Base-by-base conservation (phyloP, 1,284 basidiomycete genomes). In the Marasmius oreades region DNA sequence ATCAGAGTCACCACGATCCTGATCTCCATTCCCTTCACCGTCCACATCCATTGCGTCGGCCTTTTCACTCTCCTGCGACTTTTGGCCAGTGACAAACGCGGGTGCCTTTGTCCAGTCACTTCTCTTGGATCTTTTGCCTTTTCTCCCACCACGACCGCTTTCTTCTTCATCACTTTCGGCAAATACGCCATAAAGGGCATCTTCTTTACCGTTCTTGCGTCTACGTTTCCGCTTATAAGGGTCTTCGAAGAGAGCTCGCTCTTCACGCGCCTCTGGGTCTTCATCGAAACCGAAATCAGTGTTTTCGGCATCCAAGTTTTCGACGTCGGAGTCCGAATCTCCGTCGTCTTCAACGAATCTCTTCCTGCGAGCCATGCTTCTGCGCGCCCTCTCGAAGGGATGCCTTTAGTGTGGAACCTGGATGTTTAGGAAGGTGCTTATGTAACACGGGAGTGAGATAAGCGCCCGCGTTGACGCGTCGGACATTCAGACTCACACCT, bases 121-220 rank as follows among this genome's bases (percentile, higher is more conserved):
- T 64, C 70, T 77, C 69, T 75, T 78, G 61, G 63, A 55, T 37
- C 62, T 57, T 64, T 26, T 26, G 18, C 26, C 26, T 20, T 59
- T 58, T 61, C 65, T 60, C 12, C 26, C 59, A 62, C 59, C 66
- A 53, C 63, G 59, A 37, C 67, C 66, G 51, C 66, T 71, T 36
- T 69, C 76, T 55, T 84, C 82, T 20, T 86, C 85, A 37, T 90
- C 87, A 55, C 86, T 87, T 46, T 85, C 80, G 0, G 78, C 92
- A 73, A 94, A 95, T 0, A 93, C 77, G 3, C 94, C 94, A 65
- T 95, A 94, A 55, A 90, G 79, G 1, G 88, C 88, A 56, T 87
- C 84, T 36, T 90, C 88, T 68, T 89, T 92, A 26, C 82, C 85
- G 56, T 82, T 76, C 66, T 77, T 85, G 52, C 82, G 77, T 53